These are phyloP conservation scores for Pyrus communis DNA, from an alignment of 306 rosid genomes.

Conservation along the genomic window DNA sequence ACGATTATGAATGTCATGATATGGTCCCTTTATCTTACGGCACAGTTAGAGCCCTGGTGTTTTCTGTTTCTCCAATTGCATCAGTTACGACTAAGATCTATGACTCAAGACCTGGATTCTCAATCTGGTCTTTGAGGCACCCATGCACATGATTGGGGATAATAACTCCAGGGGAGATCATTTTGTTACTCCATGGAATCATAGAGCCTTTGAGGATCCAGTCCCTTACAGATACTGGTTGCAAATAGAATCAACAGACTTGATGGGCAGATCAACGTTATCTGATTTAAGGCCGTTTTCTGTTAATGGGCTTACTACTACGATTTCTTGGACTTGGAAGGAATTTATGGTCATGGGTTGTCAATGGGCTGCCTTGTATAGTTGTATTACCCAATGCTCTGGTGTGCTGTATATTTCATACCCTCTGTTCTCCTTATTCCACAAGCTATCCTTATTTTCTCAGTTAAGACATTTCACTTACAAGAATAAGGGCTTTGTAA, in stretches of 20 bases:
- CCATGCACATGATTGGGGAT: conserved; percentile 44
- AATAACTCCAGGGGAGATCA: conserved; percentile 57
- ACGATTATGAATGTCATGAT: conserved; percentile 51
- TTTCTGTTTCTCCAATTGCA: conserved; percentile 54
- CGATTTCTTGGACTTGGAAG: conserved; percentile 85
- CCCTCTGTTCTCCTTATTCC: conserved; percentile 66
- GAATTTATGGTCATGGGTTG: conserved; percentile 86
- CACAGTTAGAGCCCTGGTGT: conserved; percentile 67
- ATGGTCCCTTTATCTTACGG: conserved; percentile 41
- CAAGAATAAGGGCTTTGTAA: conserved; percentile 46
- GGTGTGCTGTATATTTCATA: conserved; percentile 44
- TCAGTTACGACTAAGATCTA: conserved; percentile 67
- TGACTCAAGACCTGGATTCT: conserved; percentile 55
- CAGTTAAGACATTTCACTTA: conserved; percentile 49
- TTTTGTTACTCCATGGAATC: conserved; percentile 77
- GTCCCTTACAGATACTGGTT: conserved; percentile 78
- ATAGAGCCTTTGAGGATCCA: conserved; percentile 75
- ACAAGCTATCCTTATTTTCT: conserved; percentile 49
- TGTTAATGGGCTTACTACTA: conserved; percentile 51
- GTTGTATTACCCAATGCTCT: conserved; percentile 67
- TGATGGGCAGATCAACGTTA: conserved; percentile 48
- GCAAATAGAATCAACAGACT: conserved; percentile 76
- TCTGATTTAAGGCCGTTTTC: conserved; percentile 87
- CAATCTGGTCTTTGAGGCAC: conserved; percentile 47
- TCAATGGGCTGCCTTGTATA: conserved; percentile 76